phyloP scores from a whole-genome alignment of 108 stramenopile species.

The Aureococcus anophagefferens region DNA sequence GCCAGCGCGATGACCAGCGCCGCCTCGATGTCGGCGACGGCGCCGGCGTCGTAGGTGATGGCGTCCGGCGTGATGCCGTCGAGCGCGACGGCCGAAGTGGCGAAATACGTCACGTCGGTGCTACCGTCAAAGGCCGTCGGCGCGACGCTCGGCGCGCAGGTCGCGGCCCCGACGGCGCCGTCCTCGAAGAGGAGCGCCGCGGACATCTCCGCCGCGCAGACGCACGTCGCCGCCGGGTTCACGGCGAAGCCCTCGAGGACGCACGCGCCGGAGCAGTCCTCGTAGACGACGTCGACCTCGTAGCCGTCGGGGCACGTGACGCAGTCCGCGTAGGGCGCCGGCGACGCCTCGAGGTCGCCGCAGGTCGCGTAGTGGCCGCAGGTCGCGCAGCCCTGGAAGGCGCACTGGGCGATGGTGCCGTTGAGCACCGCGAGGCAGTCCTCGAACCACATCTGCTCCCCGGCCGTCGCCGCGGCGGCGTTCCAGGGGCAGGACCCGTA shows the following conservation, averaged over 20 bases:
- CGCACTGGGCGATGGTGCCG: not conserved
- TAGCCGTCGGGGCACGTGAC: not conserved
- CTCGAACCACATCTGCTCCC: not conserved
- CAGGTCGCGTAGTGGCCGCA: not conserved
- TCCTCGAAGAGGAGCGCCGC: too few species aligned
- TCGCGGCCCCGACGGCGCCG: too few species aligned
- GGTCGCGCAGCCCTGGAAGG: not conserved
- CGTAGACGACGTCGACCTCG: not conserved
- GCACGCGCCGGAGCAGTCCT: not conserved
- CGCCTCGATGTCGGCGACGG: too few species aligned
- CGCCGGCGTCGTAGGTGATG: too few species aligned
- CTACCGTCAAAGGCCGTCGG: too few species aligned
- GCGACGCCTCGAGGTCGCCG: not conserved
- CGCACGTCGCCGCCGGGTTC: not conserved
- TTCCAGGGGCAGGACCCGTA: too few species aligned
- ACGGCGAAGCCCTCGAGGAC: not conserved
- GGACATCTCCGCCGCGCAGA: too few species aligned
- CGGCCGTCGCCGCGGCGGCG: not conserved
- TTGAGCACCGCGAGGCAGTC: not conserved
- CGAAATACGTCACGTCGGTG: too few species aligned
- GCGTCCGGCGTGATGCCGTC: too few species aligned
- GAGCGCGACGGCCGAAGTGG: too few species aligned
- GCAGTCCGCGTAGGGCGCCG: not conserved
- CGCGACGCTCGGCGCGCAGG: too few species aligned
- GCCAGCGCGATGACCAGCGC: too few species aligned